Evolutionary conservation across 768 basidiomycete genomes (phyloP).

Genomic region (Pleurotus citrinopileatus): DNA sequence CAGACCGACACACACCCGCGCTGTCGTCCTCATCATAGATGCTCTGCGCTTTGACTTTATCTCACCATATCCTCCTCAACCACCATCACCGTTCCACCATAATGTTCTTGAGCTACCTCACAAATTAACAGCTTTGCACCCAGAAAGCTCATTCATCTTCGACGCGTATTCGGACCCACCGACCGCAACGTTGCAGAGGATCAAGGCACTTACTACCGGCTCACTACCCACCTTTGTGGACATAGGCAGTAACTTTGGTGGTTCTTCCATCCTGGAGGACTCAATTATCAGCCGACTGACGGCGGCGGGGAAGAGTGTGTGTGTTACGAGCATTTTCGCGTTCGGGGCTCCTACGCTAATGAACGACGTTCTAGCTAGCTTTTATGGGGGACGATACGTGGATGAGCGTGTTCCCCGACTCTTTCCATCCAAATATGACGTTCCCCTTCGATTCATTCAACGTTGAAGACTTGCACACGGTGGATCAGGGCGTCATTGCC

Average conservation of each 20-base stretch:
- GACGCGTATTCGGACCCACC: slow-evolving; percentile 93
- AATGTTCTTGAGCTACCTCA: slow-evolving; percentile 77
- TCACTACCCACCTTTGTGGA: slow-evolving; percentile 96
- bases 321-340: no score
- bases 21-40: slow-evolving; percentile 87
- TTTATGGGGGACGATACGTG: slow-evolving; percentile 99
- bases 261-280: slow-evolving; percentile 77
- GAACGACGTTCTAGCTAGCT: slow-evolving; percentile 47
- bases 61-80: slow-evolving; percentile 62
- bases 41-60: slow-evolving; percentile 94
- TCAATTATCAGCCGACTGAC: slow-evolving; percentile 76
- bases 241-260: slow-evolving; percentile 90
- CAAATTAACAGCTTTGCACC: slow-evolving; percentile 60
- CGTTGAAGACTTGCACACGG: slow-evolving; percentile 95
- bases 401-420: slow-evolving; percentile 81
- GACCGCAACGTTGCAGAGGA: slow-evolving; percentile 89
- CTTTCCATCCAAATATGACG: slow-evolving; percentile 69
- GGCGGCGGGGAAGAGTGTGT: slow-evolving; percentile 57
- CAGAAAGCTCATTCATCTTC: slow-evolving; percentile 79
- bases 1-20: slow-evolving; percentile 69
- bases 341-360: neutral
- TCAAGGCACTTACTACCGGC: slow-evolving; percentile 94
- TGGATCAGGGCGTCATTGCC: slow-evolving; percentile 85
- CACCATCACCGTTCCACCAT: slow-evolving; percentile 71
- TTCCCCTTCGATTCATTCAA: slow-evolving; percentile 96